These are phyloP conservation scores for Xylariaceae sp. DNA, from an alignment of 2,329 filamentous ascomycete genomes.

Conservation along the genomic window DNA sequence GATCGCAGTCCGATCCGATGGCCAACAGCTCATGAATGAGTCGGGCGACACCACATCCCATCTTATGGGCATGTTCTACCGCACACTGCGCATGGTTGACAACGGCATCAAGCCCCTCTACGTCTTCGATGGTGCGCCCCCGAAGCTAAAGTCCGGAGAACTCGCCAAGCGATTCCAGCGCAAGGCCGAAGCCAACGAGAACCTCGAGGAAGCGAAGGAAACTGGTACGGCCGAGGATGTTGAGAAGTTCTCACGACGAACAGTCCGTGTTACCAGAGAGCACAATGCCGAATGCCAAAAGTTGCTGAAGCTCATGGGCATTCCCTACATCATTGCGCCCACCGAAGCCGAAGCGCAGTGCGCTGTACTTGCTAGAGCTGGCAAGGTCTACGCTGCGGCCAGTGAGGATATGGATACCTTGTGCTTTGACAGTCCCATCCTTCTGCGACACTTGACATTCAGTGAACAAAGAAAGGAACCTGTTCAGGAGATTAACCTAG, in stretches of 20 bases:
- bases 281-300: conserved; percentile 94
- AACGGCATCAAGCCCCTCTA: conserved; percentile 98
- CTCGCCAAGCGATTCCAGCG: conserved; percentile 93
- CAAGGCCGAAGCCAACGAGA: conserved; percentile 86
- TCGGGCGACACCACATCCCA: conserved; percentile 95
- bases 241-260: conserved; percentile 92
- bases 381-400: conserved; percentile 94
- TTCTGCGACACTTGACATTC: conserved; percentile 90
- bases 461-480: conserved; percentile 97
- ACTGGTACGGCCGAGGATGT: conserved; percentile 95
- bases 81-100: conserved; percentile 94
- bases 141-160: conserved; percentile 96
- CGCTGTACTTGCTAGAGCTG: conserved; percentile 78
- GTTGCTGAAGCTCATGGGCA: conserved; percentile 88
- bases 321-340: conserved; percentile 90
- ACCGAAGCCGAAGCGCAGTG: conserved; percentile 98
- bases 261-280: conserved; percentile 90
- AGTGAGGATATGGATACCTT: conserved; percentile 99
- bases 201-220: conserved; percentile 92
- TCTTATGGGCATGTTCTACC: conserved; percentile 99
- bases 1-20: conserved; percentile 93
- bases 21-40: conserved; percentile 93
- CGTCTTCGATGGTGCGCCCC: conserved; percentile 94
- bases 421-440: conserved; percentile 87
- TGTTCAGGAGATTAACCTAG: conserved; percentile 88